Conservation (phyloP, 352 stramenopile genomes). For the Pythium pyrilobum region DNA sequence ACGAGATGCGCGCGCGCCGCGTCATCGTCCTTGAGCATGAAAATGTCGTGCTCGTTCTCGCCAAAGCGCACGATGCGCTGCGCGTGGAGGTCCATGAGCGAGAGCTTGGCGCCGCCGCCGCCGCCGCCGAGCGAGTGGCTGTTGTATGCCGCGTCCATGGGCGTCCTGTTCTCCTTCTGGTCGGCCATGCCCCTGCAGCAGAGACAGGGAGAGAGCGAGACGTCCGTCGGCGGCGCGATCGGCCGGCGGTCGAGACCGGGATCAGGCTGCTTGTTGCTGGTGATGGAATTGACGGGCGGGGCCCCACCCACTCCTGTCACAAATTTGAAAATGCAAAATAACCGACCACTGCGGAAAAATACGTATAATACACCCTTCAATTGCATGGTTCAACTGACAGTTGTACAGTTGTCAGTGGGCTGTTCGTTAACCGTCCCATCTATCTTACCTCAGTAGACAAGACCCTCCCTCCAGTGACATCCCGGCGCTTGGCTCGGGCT, state of each 20-base stretch:
- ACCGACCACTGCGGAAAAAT: not conserved
- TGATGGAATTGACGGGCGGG: not conserved
- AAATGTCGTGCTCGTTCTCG: conserved; percentile 55
- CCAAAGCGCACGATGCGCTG: conserved; percentile 44
- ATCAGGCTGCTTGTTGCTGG: no score
- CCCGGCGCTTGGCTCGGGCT: no score
- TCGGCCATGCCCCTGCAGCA: conserved; percentile 9
- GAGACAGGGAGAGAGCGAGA: no score
- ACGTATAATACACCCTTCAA: not conserved
- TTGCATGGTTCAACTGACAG: not conserved
- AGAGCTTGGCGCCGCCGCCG: conserved; percentile 1
- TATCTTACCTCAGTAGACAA: no score
- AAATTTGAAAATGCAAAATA: conserved; percentile 28
- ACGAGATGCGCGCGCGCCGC: conserved; percentile 35
- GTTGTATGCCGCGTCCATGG: conserved; percentile 4
- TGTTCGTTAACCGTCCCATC: no score
- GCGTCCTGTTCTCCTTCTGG: conserved; percentile 18
- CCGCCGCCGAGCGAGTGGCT: conserved; percentile 6
- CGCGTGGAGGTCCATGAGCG: conserved; percentile 14
- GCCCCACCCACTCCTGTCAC: not conserved
- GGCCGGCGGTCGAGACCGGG: no score
- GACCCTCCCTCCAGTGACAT: no score
- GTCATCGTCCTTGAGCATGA: conserved; percentile 48
- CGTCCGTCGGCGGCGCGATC: no score
- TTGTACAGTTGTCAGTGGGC: no score